Evolutionary conservation across 495 filamentous ascomycete genomes (phyloP).

Genomic region (Saxophila tyrrhenica): DNA sequence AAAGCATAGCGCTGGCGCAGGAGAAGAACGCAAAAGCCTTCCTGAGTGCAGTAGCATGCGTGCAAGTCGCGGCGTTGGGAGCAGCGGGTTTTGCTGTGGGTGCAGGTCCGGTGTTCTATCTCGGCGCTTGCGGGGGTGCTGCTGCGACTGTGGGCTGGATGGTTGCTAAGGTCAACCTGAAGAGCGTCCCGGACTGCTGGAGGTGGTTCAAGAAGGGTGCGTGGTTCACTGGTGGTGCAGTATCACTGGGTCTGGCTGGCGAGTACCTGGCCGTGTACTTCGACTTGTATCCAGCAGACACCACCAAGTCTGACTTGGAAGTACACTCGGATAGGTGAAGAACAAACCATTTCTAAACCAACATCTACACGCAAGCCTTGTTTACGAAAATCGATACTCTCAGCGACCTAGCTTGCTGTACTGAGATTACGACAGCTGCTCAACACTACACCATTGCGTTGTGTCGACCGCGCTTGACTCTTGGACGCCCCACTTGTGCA

Average conservation of each 20-base stretch:
- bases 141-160: slow-evolving; percentile 64
- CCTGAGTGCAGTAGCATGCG: slow-evolving; percentile 59
- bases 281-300: background rate
- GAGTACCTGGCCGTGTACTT: slow-evolving; percentile 39
- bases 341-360: too few species aligned
- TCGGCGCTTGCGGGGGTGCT: slow-evolving; percentile 75
- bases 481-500: background rate
- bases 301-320: too few species aligned
- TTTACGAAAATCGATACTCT: too few species aligned
- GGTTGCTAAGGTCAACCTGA: slow-evolving; percentile 79
- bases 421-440: too few species aligned
- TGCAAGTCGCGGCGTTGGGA: slow-evolving; percentile 69
- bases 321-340: too few species aligned
- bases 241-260: slow-evolving; percentile 48
- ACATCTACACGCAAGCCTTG: too few species aligned
- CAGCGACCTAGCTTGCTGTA: too few species aligned
- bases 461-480: too few species aligned
- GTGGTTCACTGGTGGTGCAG: slow-evolving; percentile 56
- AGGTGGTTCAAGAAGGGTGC: slow-evolving; percentile 87
- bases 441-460: too few species aligned
- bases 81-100: slow-evolving; percentile 62
- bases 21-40: slow-evolving; percentile 80
- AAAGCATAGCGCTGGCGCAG: slow-evolving; percentile 84
- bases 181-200: slow-evolving; percentile 80
- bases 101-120: slow-evolving; percentile 74